These are phyloP conservation scores for Nothophoma quercina DNA, from an alignment of 2,329 filamentous ascomycete species.

Conservation along the genomic window DNA sequence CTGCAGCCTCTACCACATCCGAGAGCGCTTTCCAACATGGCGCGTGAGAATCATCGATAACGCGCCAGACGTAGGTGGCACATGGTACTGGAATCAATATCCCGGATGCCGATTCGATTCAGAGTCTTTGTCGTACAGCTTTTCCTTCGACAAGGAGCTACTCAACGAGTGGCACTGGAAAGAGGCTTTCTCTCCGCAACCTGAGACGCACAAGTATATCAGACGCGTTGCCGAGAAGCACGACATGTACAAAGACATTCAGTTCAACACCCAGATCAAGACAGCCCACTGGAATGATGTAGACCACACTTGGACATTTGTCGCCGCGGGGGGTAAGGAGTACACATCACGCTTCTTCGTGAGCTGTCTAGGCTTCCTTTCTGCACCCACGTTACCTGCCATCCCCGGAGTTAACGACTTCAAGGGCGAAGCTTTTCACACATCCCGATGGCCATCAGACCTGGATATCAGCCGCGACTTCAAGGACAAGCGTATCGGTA, in stretches of 20 bases:
- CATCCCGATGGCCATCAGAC: conserved; percentile 65
- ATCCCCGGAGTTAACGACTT: conserved; percentile 32
- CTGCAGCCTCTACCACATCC: conserved; percentile 32
- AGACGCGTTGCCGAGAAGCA: conserved; percentile 56
- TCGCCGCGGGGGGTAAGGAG: conserved; percentile 16
- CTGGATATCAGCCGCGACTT: conserved; percentile 54
- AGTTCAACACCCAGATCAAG: conserved; percentile 28
- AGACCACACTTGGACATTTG: conserved; percentile 24
- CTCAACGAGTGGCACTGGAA: conserved; percentile 54
- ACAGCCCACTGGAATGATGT: conserved; percentile 23
- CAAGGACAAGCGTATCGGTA: conserved; percentile 63
- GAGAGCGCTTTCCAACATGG: conserved; percentile 5
- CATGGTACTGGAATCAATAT: conserved; percentile 53
- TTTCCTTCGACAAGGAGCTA: conserved; percentile 53
- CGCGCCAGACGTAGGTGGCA: conserved; percentile 4
- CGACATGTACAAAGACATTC: conserved; percentile 42
- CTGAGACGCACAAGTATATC: conserved; percentile 61
- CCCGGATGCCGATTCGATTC: conserved; percentile 58
- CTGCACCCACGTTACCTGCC: conserved; percentile 25
- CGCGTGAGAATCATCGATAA: conserved; percentile 6
- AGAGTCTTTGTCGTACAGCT: conserved; percentile 55
- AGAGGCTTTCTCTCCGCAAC: conserved; percentile 41
- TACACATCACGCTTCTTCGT: conserved; percentile 27
- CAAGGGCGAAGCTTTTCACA: conserved; percentile 50
- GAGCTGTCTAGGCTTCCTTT: conserved; percentile 29